Evolutionary conservation across 2,329 filamentous ascomycete genomes (phyloP), one percentile per base, ranked within the genome.

Genomic region (Xylaria sp.): DNA sequence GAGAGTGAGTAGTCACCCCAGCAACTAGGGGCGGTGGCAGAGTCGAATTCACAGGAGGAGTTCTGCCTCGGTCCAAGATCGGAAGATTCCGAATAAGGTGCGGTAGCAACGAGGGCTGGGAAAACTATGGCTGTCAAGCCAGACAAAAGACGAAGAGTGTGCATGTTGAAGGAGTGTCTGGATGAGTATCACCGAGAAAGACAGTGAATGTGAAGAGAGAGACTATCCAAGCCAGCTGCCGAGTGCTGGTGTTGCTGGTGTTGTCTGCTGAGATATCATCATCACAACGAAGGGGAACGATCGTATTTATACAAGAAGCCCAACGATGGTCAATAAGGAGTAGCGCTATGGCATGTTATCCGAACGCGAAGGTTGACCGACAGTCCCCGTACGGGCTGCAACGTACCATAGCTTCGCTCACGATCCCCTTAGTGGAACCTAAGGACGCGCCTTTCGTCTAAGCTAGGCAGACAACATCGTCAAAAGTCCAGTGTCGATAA

Each of bases 1-100:
- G 78, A 73, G 47, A 84, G 76, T 51, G 79, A 79, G 63, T 80
- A 81, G 45, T 83, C 75, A 23, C 82, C 82, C 83, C 83, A 83
- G 57, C 76, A 72, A 14, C 67, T 64, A 12, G 77, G 74, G 37
- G 75, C 72, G 19, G 70, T 72, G 8, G 66, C 66, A 50, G 68
- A 67, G 45, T 72, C 60, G 19, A 72, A 72, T 40, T 73, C 69
- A 51, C 69, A 72, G 15, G 40, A 17, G 35, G 45, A 45, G 6
- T 49, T 35, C 43, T 64, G 58, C 54, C 65, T 65, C 38, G 60
- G 49, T 60, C 53, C 60, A 31, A 69, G 64, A 42, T 19, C 45
- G 11, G 62, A 28, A 56, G 31, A 43, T 28, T 43, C 63, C 40
- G 55, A 23, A 47, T 53, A n/a, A 5, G 69, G 66, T 2, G 64